Conservation (phyloP, 2,329 filamentous ascomycete species). For the Colletotrichum nymphaeae region DNA sequence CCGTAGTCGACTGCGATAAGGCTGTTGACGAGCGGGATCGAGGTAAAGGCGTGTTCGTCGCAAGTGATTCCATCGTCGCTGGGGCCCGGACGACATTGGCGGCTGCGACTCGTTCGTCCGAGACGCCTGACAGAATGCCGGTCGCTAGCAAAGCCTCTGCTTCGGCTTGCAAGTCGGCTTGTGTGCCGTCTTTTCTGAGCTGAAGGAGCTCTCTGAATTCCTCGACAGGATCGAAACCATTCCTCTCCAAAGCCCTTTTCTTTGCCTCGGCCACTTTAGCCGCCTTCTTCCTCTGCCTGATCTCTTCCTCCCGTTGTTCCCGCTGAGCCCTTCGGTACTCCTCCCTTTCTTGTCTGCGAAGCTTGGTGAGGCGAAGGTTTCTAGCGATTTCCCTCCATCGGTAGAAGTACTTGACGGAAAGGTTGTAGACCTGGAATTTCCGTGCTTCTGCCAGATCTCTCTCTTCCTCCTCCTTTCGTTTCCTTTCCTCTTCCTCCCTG, state of each 20-base stretch:
- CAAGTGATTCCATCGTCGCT: not conserved
- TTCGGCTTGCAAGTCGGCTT: conserved; percentile 42
- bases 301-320: conserved; percentile 47
- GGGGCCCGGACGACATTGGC: conserved; percentile 48
- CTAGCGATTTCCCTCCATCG: conserved; percentile 64
- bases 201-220: conserved; percentile 48
- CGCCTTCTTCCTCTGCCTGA: conserved; percentile 49
- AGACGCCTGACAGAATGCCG: conserved; percentile 54
- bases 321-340: conserved; percentile 56
- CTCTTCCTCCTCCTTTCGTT: conserved; percentile 60
- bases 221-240: conserved; percentile 45
- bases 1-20: conserved; percentile 29
- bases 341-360: conserved; percentile 63
- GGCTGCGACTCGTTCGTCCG: conserved; percentile 49
- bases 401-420: conserved; percentile 67
- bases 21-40: conserved; percentile 18
- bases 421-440: conserved; percentile 60
- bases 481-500: conserved; percentile 53
- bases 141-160: conserved; percentile 54
- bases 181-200: conserved; percentile 43
- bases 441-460: conserved; percentile 57
- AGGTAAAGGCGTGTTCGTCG: conserved; percentile 14
- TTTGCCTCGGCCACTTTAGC: conserved; percentile 31
- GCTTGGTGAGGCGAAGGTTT: conserved; percentile 58
- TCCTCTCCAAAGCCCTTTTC: conserved; percentile 19